A percentile compares a stretch with the other conserved stretches of the same genome.
Conservation (phyloP, 2,329 filamentous ascomycete genomes). For the Trichoderma atrobrunneum region DNA sequence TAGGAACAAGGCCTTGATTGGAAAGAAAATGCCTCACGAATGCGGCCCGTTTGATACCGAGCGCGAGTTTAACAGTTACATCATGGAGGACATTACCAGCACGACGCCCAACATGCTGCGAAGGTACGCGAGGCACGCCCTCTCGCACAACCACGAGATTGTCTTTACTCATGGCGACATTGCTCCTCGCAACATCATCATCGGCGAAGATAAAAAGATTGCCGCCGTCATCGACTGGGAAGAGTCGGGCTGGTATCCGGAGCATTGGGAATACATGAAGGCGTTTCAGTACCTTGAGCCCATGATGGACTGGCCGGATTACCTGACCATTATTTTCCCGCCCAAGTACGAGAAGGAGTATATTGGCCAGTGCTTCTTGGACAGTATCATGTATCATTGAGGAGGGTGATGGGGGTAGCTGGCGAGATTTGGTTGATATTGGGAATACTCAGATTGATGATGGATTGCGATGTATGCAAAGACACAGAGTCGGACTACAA, state of each 20-base stretch:
- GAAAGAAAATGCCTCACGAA: background rate
- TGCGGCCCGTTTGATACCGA: background rate
- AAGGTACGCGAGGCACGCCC: background rate
- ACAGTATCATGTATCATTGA: background rate
- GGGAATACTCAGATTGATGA: background rate
- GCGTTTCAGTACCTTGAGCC: background rate
- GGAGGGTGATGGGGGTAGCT: background rate
- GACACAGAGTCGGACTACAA: background rate
- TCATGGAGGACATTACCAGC: background rate
- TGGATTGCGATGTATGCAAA: background rate
- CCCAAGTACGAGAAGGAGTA: background rate
- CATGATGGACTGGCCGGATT: background rate
- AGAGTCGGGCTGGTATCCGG: conserved; percentile 1
- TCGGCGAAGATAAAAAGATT: background rate
- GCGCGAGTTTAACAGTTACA: background rate
- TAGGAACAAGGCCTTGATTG: background rate
- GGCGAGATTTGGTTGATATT: background rate
- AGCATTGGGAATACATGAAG: background rate
- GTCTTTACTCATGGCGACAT: conserved; percentile 1
- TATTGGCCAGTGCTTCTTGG: background rate
- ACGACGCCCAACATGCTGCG: background rate
- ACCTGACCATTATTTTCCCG: background rate
- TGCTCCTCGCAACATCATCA: background rate
- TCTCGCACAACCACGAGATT: background rate
- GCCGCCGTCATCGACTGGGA: background rate